These are phyloP conservation scores for Acer negundo DNA, from an alignment of 345 rosid species.

Conservation along the genomic window DNA sequence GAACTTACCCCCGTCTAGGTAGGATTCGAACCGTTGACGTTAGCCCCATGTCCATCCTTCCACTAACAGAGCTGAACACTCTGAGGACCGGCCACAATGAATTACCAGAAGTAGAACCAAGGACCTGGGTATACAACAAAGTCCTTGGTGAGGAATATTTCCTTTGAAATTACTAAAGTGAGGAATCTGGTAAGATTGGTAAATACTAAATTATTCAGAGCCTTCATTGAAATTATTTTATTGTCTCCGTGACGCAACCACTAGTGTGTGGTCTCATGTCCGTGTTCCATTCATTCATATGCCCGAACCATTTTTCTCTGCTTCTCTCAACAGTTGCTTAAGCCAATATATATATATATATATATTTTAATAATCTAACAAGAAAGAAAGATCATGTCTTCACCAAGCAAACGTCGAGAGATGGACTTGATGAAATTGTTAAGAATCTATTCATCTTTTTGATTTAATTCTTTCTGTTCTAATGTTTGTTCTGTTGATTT, in stretches of 20 bases:
- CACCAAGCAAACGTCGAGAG: slow-evolving; percentile 78
- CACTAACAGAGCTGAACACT: no score
- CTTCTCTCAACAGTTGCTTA: slow-evolving; percentile 2
- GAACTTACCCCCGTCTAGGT: no score
- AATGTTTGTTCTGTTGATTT: not conserved
- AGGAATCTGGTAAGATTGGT: not conserved
- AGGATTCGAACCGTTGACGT: no score
- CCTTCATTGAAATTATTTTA: not conserved
- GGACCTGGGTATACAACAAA: no score
- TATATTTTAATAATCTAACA: slow-evolving; percentile 1
- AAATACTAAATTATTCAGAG: slow-evolving; percentile 14
- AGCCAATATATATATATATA: no score
- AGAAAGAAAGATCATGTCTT: slow-evolving; percentile 49
- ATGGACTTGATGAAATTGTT: slow-evolving; percentile 81
- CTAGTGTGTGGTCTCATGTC: not conserved
- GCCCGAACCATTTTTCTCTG: not conserved
- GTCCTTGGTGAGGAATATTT: no score
- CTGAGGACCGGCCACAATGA: no score
- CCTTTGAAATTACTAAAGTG: not conserved
- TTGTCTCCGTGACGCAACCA: not conserved
- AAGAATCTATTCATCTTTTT: slow-evolving; percentile 8
- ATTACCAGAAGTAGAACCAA: no score
- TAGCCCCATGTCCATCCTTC: no score
- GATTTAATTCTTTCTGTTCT: slow-evolving; percentile 2
- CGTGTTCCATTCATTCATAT: slow-evolving; percentile 6